Percentiles rank a stretch among this genome's conserved stretches.
These are phyloP conservation scores for Dictyostelium purpureum DNA, from an alignment of 78 protist genomes.

Conservation along the genomic window DNA sequence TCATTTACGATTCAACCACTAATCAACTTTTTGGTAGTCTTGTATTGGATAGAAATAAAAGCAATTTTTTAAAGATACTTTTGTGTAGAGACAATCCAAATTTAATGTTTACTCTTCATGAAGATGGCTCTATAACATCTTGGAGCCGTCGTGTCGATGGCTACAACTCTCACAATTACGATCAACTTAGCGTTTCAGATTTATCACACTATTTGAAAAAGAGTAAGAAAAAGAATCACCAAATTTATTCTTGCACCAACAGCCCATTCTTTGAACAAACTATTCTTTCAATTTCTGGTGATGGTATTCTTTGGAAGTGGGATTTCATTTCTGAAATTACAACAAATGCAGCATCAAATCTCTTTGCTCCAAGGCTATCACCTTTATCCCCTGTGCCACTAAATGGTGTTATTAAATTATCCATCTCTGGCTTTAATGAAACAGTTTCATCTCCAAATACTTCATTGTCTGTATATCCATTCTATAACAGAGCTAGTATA, in stretches of 20 bases:
- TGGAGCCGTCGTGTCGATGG: constrained; percentile 1
- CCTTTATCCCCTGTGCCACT: neutral
- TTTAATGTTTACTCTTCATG: constrained; percentile 68
- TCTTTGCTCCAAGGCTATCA: constrained; percentile 28
- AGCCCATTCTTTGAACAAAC: constrained; percentile 60
- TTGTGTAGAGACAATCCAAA: constrained; percentile 57
- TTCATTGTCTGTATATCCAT: constrained; percentile 62
- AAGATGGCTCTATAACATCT: constrained; percentile 44
- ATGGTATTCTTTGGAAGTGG: constrained; percentile 74
- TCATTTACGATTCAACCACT: constrained; percentile 28
- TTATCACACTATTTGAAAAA: constrained; percentile 56
- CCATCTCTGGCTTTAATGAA: constrained; percentile 31
- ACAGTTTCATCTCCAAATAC: constrained; percentile 39
- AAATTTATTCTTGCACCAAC: constrained; percentile 15
- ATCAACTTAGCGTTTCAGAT: constrained; percentile 49
- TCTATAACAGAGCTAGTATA: constrained; percentile 4
- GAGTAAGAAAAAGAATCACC: constrained; percentile 43
- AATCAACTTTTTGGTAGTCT: constrained; percentile 43
- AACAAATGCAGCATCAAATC: neutral
- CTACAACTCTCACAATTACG: constrained; percentile 37
- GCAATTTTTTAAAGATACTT: constrained; percentile 6
- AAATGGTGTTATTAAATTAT: constrained; percentile 61
- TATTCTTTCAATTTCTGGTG: constrained; percentile 25
- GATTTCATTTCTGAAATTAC: constrained; percentile 56
- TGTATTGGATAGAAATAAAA: constrained; percentile 37